These are phyloP conservation scores for Lactifluus echinatus DNA, from an alignment of 768 basidiomycete species.

Conservation along the genomic window DNA sequence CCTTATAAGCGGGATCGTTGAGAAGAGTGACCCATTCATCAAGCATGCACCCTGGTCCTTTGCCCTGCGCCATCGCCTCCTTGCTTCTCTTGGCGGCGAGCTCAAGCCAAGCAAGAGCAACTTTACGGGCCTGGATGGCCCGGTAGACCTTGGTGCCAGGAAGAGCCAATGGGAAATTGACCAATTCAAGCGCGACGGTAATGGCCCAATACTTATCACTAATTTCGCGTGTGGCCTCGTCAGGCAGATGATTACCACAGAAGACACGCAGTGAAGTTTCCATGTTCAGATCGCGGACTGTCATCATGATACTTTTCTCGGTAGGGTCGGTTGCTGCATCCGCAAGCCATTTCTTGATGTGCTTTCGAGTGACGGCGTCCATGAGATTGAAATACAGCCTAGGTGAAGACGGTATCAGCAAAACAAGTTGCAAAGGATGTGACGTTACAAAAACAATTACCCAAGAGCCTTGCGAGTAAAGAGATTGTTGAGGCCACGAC, in stretches of 20 bases:
- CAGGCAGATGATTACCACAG: slow-evolving; percentile 84
- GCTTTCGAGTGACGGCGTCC: slow-evolving; percentile 71
- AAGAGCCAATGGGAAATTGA: slow-evolving; percentile 94
- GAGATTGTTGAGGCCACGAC: slow-evolving; percentile 79
- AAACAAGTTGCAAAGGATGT: neutral
- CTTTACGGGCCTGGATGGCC: slow-evolving; percentile 85
- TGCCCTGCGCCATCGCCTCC: slow-evolving; percentile 68
- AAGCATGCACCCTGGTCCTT: slow-evolving; percentile 79
- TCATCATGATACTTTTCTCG: slow-evolving; percentile 71
- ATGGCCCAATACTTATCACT: slow-evolving; percentile 94
- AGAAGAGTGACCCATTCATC: slow-evolving; percentile 86
- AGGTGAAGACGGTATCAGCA: neutral
- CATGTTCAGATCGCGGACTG: slow-evolving; percentile 93
- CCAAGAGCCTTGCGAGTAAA: slow-evolving; percentile 93
- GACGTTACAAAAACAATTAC: slow-evolving; percentile 37
- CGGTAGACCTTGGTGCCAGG: slow-evolving; percentile 96
- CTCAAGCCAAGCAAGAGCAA: slow-evolving; percentile 70
- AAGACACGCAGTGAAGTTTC: slow-evolving; percentile 94
- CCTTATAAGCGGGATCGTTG: slow-evolving; percentile 56
- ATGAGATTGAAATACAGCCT: slow-evolving; percentile 82
- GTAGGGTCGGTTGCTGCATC: slow-evolving; percentile 40
- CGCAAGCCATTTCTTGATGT: slow-evolving; percentile 66
- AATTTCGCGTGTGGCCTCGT: slow-evolving; percentile 70
- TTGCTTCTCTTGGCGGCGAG: slow-evolving; percentile 76
- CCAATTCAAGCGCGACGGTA: slow-evolving; percentile 90